phyloP scores from a whole-genome alignment of 108 stramenopile species.

The Cyclotella distinguenda region DNA sequence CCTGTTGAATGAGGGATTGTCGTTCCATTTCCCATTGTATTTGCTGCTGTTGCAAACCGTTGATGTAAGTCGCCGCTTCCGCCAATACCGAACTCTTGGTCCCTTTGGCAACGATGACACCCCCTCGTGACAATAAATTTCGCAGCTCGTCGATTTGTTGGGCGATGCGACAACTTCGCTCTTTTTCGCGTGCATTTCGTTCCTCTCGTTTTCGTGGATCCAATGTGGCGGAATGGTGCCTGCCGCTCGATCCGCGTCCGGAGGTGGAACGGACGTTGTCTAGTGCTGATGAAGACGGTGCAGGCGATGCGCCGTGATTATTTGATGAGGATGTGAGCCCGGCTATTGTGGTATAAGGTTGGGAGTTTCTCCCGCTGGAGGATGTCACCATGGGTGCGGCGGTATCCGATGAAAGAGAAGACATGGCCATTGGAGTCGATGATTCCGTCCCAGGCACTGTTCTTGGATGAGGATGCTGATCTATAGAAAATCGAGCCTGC shows the following conservation, averaged over 20 bases:
- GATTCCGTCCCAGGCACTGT: constrained; percentile 7
- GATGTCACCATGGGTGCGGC: not conserved
- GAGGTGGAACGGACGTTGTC: not conserved
- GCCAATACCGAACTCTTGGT: constrained; percentile 86
- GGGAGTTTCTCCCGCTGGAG: not conserved
- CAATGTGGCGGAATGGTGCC: constrained; percentile 19
- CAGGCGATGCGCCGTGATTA: not conserved
- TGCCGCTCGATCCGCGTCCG: constrained; percentile 7
- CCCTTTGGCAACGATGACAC: constrained; percentile 87
- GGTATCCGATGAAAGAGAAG: constrained; percentile 19
- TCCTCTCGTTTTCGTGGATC: constrained; percentile 71
- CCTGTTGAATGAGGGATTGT: constrained; percentile 71
- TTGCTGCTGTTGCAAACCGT: constrained; percentile 84
- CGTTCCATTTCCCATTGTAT: constrained; percentile 76
- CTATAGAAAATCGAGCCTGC: constrained; percentile 36
- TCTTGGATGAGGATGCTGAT: constrained; percentile 11
- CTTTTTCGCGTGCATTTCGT: constrained; percentile 87
- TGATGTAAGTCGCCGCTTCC: constrained; percentile 87
- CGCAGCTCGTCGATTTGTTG: constrained; percentile 83
- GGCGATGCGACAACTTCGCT: constrained; percentile 84
- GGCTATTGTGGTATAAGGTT: not conserved
- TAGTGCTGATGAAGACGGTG: constrained; percentile 3
- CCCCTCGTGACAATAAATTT: constrained; percentile 69
- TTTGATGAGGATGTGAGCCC: constrained; percentile 3
- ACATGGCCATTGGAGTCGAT: constrained; percentile 27